phyloP scores from a whole-genome alignment of 2,329 filamentous ascomycete genomes.

The Colletotrichum spinosum region DNA sequence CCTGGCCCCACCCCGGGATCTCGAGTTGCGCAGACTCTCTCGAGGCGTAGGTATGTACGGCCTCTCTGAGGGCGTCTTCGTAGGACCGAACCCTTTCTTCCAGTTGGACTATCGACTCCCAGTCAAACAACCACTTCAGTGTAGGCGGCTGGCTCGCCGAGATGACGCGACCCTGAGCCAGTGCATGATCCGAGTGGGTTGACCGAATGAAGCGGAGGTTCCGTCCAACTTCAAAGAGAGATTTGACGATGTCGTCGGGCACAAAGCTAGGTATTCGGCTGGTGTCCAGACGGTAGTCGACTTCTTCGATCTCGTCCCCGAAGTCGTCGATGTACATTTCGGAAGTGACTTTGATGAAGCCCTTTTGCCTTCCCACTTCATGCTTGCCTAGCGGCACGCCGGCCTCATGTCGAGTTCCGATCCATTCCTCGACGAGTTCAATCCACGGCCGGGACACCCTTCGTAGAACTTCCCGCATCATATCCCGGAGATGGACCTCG shows the following conservation, averaged over 20 bases:
- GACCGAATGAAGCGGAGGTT: slow-evolving; percentile 79
- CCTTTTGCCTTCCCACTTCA: slow-evolving; percentile 57
- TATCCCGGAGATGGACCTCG: slow-evolving; percentile 68
- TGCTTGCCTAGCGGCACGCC: slow-evolving; percentile 65
- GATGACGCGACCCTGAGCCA: slow-evolving; percentile 66
- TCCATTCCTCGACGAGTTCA: slow-evolving; percentile 77
- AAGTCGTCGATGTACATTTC: slow-evolving; percentile 68
- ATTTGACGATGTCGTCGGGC: slow-evolving; percentile 73
- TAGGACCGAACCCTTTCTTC: slow-evolving; percentile 69
- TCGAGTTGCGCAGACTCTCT: neutral
- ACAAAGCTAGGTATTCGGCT: slow-evolving; percentile 79
- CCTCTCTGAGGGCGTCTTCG: slow-evolving; percentile 54
- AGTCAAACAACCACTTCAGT: slow-evolving; percentile 77
- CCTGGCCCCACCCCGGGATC: neutral
- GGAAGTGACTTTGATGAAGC: slow-evolving; percentile 71
- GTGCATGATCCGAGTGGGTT: slow-evolving; percentile 77
- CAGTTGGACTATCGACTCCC: slow-evolving; percentile 75
- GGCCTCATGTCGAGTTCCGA: slow-evolving; percentile 73
- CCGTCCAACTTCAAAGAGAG: slow-evolving; percentile 83
- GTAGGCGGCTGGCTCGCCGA: slow-evolving; percentile 62
- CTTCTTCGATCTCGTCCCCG: slow-evolving; percentile 66
- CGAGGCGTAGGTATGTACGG: slow-evolving; percentile 41
- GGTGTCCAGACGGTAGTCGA: slow-evolving; percentile 72
- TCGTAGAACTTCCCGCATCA: slow-evolving; percentile 75
- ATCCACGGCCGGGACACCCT: slow-evolving; percentile 75